Percentiles rank a stretch among this genome's conserved stretches.
phyloP scores from a whole-genome alignment of 768 basidiomycete genomes.

The Mycena filopes region DNA sequence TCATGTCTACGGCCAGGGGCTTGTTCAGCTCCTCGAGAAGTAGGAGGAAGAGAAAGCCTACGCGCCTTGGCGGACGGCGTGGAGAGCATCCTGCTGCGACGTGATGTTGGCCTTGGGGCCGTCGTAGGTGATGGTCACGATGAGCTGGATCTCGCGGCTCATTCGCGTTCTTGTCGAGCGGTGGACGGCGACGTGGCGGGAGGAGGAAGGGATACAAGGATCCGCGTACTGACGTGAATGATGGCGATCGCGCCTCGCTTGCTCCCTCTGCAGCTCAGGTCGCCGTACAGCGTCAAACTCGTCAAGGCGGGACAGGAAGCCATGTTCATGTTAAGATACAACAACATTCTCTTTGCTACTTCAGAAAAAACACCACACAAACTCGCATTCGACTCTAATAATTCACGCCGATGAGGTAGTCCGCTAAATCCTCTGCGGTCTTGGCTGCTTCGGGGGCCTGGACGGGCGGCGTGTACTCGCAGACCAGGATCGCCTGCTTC shows the following conservation, averaged over 20 bases:
- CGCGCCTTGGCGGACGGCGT: constrained; percentile 39
- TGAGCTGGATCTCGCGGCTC: constrained; percentile 38
- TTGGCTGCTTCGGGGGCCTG: constrained; percentile 75
- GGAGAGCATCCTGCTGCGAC: constrained; percentile 37
- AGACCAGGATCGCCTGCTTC: constrained; percentile 85
- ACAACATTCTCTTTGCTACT: constrained; percentile 29
- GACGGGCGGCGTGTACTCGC: constrained; percentile 72
- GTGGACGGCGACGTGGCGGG: constrained; percentile 71
- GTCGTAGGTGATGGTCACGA: constrained; percentile 38
- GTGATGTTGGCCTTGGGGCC: constrained; percentile 24
- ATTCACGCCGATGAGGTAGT: constrained; percentile 73
- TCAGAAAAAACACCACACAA: not conserved
- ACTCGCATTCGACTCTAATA: constrained; percentile 55
- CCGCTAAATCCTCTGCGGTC: constrained; percentile 75
- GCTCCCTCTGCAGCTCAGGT: not conserved
- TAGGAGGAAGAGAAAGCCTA: too few species aligned
- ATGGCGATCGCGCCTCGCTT: too few species aligned
- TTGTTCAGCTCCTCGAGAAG: too few species aligned
- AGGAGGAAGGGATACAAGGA: not conserved
- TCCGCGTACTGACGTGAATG: too few species aligned
- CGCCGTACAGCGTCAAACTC: not conserved
- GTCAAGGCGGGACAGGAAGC: not conserved
- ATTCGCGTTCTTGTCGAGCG: constrained; percentile 17
- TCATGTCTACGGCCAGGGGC: too few species aligned
- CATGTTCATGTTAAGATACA: constrained; percentile 29